Base-by-base conservation (phyloP, 2,329 filamentous ascomycete species). In the Penicillium decumbens region DNA sequence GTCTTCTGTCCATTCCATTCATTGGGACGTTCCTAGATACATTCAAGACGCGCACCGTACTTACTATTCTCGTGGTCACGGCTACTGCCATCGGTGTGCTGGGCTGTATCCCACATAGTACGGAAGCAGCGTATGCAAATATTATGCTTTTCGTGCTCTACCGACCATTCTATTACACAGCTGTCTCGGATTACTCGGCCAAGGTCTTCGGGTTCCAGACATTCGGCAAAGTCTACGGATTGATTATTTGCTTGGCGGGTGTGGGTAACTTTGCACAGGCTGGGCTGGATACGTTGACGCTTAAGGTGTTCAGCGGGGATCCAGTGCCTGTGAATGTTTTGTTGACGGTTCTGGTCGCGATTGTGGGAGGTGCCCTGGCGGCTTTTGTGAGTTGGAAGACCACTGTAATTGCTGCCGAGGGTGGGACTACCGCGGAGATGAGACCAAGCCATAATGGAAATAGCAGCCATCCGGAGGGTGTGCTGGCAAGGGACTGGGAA, bases 201-300 rank as follows among this genome's bases (percentile, higher is more conserved):
- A 95, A 95, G 72, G 89, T 95, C 30, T 95, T 95, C 66, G 90
- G 90, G 13, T 95, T 95, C 72, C 80, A 84, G 53, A 95, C 89
- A 0, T 95, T 95, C 60, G 91, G 90, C 40, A 95, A 88, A 49
- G 89, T 96, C n/a, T 95, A 95, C 69, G 90, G 90, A 9, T 78
- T 91, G 18, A 87, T 95, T 57, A 95, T 95, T 59, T 95, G 88
- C 69, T 73, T 93, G 1, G 85, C 89, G 0, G 90, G 91, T 0
- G 68, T 95, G 0, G 79, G 90, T 63, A 95, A 95, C 70, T 91
- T 96, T 63, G 81, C 81, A 1, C 89, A 95, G 72, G 85, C 85
- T 4, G 89, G 81, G 0, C 76, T 95, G 29, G 90, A 95, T 67
- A 81, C 84, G 23, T 67, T 92, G 30, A 89, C 90, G 35, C 88